These are phyloP conservation scores for Podospora didyma DNA, from an alignment of 495 filamentous ascomycete species.

Conservation along the genomic window DNA sequence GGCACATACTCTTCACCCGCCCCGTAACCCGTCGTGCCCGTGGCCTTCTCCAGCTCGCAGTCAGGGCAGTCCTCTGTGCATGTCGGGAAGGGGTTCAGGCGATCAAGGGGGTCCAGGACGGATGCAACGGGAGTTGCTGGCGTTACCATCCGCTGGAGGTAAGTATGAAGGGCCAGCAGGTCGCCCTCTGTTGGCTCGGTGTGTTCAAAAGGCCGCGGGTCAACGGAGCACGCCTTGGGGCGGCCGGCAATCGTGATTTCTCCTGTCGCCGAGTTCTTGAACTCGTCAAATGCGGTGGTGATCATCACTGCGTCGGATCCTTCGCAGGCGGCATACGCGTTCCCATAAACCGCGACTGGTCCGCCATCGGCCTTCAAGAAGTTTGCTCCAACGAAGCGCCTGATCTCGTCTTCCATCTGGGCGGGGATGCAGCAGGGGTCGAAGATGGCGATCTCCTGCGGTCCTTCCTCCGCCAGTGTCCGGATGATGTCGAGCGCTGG, in stretches of 20 bases:
- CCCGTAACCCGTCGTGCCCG: constrained; percentile 21
- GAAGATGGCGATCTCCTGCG: constrained; percentile 63
- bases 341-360: constrained; percentile 34
- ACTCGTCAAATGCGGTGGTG: constrained; percentile 64
- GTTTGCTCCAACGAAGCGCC: constrained; percentile 26
- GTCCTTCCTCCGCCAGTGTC: constrained; percentile 56
- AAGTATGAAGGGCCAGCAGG: constrained; percentile 30
- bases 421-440: constrained; percentile 59
- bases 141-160: constrained; percentile 6
- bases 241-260: not conserved
- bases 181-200: constrained; percentile 29
- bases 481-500: constrained; percentile 63
- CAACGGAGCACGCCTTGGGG: constrained; percentile 1
- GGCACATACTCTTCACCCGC: constrained; percentile 22
- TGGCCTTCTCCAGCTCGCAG: constrained; percentile 27
- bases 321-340: constrained; percentile 50
- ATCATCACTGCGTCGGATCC: constrained; percentile 53
- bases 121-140: not conserved
- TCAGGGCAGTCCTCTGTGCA: constrained; percentile 36
- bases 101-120: constrained; percentile 21
- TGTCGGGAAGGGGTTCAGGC: constrained; percentile 29
- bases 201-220: constrained; percentile 10
- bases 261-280: constrained; percentile 32
- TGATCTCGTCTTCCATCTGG: constrained; percentile 36
- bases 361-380: constrained; percentile 31